These are phyloP conservation scores for Yamadazyma insecticola DNA, from an alignment of 805 yeast species.

Conservation along the genomic window DNA sequence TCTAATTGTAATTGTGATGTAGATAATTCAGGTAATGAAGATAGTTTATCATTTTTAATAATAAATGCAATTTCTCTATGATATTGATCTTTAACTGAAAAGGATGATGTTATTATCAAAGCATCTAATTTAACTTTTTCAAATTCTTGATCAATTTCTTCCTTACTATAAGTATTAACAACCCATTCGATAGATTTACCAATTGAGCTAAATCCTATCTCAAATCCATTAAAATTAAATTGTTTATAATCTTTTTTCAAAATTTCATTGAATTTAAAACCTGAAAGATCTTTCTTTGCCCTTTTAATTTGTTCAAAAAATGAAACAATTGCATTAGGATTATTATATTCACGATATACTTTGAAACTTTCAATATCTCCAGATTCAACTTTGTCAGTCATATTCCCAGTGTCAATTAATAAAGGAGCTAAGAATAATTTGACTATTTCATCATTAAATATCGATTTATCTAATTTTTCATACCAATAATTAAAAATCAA, in stretches of 20 bases:
- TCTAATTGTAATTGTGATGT: constrained; percentile 28
- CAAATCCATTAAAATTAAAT: constrained; percentile 41
- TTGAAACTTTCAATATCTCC: constrained; percentile 49
- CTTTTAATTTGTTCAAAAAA: constrained; percentile 20
- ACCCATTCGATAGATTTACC: constrained; percentile 62
- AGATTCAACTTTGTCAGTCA: constrained; percentile 58
- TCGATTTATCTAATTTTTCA: constrained; percentile 13
- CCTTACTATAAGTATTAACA: constrained; percentile 16
- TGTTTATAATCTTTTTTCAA: constrained; percentile 82
- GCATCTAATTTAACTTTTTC: constrained; percentile 21
- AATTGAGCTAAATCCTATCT: constrained; percentile 74
- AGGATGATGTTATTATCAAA: constrained; percentile 35
- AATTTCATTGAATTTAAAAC: constrained; percentile 56
- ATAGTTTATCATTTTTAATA: neutral
- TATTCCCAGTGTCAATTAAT: constrained; percentile 69
- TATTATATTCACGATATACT: constrained; percentile 26
- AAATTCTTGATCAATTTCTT: constrained; percentile 21
- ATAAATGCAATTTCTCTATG: constrained; percentile 8
- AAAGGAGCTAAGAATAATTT: constrained; percentile 62
- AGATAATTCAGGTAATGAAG: too few species aligned
- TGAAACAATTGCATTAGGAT: neutral
- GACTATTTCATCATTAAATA: constrained; percentile 30
- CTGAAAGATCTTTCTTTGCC: constrained; percentile 61
- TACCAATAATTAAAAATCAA: constrained; percentile 65
- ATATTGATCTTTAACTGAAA: constrained; percentile 26